Conservation (phyloP, 2,329 filamentous ascomycete genomes). For the Sporothrix phasma region DNA sequence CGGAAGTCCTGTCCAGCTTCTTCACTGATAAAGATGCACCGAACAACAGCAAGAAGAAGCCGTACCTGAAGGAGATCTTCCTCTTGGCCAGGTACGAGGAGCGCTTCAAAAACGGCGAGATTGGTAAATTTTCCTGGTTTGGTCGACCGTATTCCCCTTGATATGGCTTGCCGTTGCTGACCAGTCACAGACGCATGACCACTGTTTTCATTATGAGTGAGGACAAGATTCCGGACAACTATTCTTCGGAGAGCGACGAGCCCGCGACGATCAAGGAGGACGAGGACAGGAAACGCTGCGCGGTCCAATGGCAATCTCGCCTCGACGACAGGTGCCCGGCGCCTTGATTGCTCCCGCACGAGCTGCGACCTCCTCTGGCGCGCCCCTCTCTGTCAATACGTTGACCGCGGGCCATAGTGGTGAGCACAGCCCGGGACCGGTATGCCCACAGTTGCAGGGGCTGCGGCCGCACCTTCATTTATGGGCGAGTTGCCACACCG, state of each 20-base stretch:
- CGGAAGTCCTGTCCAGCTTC: slow-evolving; percentile 47
- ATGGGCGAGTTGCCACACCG: slow-evolving; percentile 37
- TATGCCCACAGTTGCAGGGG: not conserved
- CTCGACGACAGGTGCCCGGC: slow-evolving; percentile 22
- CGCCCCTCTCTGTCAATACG: slow-evolving; percentile 3
- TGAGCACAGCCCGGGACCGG: slow-evolving; percentile 28
- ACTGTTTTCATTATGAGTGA: slow-evolving; percentile 43
- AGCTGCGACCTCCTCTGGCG: not conserved
- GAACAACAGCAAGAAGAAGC: slow-evolving; percentile 44
- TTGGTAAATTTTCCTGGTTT: too few relatives aligned
- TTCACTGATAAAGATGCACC: slow-evolving; percentile 46
- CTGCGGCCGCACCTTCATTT: slow-evolving; percentile 20
- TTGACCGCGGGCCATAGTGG: slow-evolving; percentile 22
- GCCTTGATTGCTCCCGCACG: slow-evolving; percentile 25
- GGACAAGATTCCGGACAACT: slow-evolving; percentile 40
- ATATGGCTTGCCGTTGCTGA: too few relatives aligned
- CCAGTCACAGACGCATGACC: slow-evolving; percentile 34
- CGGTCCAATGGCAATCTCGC: slow-evolving; percentile 28
- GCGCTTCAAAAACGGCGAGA: slow-evolving; percentile 44
- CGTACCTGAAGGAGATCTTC: slow-evolving; percentile 51
- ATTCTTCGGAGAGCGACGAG: slow-evolving; percentile 39
- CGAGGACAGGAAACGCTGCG: slow-evolving; percentile 29
- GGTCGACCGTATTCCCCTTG: too few relatives aligned
- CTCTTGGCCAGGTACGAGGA: slow-evolving; percentile 49
- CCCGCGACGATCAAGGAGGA: slow-evolving; percentile 30